Conservation (phyloP, 305 asterid species). For the Ilex paraguariensis region DNA sequence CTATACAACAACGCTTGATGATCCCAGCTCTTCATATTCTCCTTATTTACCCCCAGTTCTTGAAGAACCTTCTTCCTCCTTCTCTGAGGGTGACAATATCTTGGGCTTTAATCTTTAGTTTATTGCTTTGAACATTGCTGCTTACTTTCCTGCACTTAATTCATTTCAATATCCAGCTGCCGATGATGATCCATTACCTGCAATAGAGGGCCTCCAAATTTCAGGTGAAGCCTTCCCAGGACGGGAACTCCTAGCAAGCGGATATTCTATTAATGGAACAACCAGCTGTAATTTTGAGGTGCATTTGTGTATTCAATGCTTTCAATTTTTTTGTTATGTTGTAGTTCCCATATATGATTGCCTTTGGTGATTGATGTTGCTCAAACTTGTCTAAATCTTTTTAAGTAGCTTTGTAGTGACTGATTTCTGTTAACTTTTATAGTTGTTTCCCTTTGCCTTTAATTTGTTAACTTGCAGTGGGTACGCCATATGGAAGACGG, state of each 20-base stretch:
- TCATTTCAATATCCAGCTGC: conserved; percentile 60
- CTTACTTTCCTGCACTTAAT: conserved; percentile 22
- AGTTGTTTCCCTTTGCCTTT: conserved; percentile 17
- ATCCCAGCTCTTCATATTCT: conserved; percentile 79
- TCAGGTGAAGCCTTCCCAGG: conserved; percentile 97
- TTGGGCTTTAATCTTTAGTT: conserved; percentile 10
- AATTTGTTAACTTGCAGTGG: conserved; percentile 73
- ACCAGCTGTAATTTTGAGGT: conserved; percentile 99
- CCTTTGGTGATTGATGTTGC: too few relatives aligned
- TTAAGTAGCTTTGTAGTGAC: not conserved
- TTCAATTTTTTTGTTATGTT: not conserved
- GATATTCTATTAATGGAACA: conserved; percentile 92
- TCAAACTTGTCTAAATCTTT: not conserved
- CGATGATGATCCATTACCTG: conserved; percentile 96
- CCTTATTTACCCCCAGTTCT: conserved; percentile 86
- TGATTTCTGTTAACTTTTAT: conserved; percentile 14
- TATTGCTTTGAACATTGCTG: conserved; percentile 20
- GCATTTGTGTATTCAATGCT: conserved; percentile 13
- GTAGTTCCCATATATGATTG: too few relatives aligned
- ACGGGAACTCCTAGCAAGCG: conserved; percentile 84
- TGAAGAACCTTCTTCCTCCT: conserved; percentile 92
- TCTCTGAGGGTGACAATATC: conserved; percentile 70
- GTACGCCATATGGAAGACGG: conserved; percentile 95
- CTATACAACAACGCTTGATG: conserved; percentile 48
- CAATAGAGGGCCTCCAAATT: conserved; percentile 92